A percentile compares a stretch with the other conserved stretches of the same genome.
Evolutionary conservation across 108 stramenopile species (phyloP).

Genomic region (Fragilaria crotonensis): DNA sequence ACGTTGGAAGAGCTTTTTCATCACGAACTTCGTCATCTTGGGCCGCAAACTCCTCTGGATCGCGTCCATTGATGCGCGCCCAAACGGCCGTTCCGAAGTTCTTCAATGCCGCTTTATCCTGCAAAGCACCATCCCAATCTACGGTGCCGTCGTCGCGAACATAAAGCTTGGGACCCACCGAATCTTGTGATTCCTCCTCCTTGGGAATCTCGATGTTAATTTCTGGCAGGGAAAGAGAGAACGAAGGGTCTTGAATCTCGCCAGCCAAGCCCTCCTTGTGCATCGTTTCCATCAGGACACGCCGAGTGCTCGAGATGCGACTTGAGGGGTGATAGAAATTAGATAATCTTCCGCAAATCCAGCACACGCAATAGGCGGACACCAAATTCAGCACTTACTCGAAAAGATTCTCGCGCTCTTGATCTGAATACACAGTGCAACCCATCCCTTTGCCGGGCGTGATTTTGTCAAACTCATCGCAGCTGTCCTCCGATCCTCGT

Average conservation of each 20-base stretch:
- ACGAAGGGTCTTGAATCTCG: background rate
- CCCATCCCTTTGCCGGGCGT: slow-evolving; percentile 50
- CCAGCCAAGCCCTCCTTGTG: slow-evolving; percentile 4
- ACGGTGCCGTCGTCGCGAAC: slow-evolving; percentile 96
- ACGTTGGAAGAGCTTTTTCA: background rate
- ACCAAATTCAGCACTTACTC: slow-evolving; percentile 17
- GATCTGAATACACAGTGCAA: slow-evolving; percentile 46
- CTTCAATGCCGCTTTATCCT: slow-evolving; percentile 83
- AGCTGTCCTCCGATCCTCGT: slow-evolving; percentile 12
- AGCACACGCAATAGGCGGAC: background rate
- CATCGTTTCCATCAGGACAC: slow-evolving; percentile 14
- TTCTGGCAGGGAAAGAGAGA: slow-evolving; percentile 10
- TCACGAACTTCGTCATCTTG: slow-evolving; percentile 18
- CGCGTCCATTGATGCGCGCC: slow-evolving; percentile 93
- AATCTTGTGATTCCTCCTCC: slow-evolving; percentile 12
- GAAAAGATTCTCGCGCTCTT: slow-evolving; percentile 58
- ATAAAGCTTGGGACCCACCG: slow-evolving; percentile 63
- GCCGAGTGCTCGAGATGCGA: slow-evolving; percentile 13
- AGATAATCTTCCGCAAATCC: background rate
- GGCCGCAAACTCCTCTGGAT: slow-evolving; percentile 42
- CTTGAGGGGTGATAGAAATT: slow-evolving; percentile 1
- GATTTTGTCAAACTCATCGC: slow-evolving; percentile 4
- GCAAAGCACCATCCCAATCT: slow-evolving; percentile 96
- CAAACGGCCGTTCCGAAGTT: slow-evolving; percentile 88
- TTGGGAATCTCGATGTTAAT: slow-evolving; percentile 21